Evolutionary conservation across 2,329 filamentous ascomycete species (phyloP).

Genomic region (Fusarium luffae): DNA sequence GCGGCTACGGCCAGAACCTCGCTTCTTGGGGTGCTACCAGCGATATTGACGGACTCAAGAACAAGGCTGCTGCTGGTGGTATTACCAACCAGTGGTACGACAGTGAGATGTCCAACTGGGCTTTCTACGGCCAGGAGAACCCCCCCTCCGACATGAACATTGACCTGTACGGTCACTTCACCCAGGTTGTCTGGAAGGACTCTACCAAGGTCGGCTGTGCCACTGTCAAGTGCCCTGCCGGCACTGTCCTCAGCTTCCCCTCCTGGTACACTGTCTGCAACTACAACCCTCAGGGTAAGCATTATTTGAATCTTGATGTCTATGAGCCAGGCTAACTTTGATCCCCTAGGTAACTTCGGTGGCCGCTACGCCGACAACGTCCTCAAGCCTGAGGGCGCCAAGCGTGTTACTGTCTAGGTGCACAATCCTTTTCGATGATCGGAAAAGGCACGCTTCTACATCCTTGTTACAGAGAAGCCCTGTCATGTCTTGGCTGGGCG

Average conservation of each 20-base stretch:
- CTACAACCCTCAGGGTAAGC: conserved; percentile 79
- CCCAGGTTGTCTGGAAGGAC: conserved; percentile 57
- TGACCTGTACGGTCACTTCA: conserved; percentile 69
- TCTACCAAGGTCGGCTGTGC: conserved; percentile 62
- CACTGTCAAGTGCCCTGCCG: conserved; percentile 73
- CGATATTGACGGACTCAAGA: conserved; percentile 51
- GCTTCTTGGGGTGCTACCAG: conserved; percentile 68
- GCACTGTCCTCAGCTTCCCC: conserved; percentile 61
- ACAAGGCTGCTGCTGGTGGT: conserved; percentile 71
- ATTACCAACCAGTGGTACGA: conserved; percentile 93
- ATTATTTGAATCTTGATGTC: not conserved
- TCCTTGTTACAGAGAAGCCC: conserved; percentile 11
- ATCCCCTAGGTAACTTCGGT: conserved; percentile 60
- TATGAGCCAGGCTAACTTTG: not conserved
- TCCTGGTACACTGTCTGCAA: conserved; percentile 90
- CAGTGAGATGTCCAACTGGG: conserved; percentile 71
- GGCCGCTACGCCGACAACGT: conserved; percentile 64
- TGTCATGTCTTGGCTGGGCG: conserved; percentile 29
- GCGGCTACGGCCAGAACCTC: conserved; percentile 91
- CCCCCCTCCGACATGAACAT: conserved; percentile 71
- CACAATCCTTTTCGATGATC: conserved; percentile 14
- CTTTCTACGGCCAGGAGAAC: conserved; percentile 68
- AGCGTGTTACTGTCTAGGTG: conserved; percentile 43
- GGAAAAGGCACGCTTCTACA: conserved; percentile 23
- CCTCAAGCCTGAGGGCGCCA: conserved; percentile 50